These are phyloP conservation scores for Hyaloperonospora brassicae DNA, from an alignment of 352 stramenopile genomes.

Conservation along the genomic window DNA sequence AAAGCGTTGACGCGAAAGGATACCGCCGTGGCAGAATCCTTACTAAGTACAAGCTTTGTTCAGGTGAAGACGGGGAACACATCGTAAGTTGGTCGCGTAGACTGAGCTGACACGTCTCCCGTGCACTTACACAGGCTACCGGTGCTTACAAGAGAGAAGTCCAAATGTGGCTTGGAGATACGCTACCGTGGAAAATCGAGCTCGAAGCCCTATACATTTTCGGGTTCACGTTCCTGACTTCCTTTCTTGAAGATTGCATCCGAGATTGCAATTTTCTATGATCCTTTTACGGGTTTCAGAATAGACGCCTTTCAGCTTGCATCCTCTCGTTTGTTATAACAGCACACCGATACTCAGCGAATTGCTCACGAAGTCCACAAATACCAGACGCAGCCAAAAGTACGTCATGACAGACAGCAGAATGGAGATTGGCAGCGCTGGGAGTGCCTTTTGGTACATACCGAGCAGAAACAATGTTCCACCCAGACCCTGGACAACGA, in stretches of 20 bases:
- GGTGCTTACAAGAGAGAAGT: constrained; percentile 45
- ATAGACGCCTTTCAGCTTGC: constrained; percentile 1
- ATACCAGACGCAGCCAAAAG: constrained; percentile 71
- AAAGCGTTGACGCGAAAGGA: constrained; percentile 59
- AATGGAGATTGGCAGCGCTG: constrained; percentile 94
- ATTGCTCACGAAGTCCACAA: constrained; percentile 53
- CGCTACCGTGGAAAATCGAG: constrained; percentile 68
- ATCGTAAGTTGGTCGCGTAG: background rate
- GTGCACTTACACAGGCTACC: constrained; percentile 34
- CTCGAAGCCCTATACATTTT: constrained; percentile 73
- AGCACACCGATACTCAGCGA: constrained; percentile 33
- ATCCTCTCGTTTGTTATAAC: constrained; percentile 19
- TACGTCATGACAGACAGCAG: constrained; percentile 67
- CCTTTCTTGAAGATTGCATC: constrained; percentile 50
- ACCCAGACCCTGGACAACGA: constrained; percentile 67
- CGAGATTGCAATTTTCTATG: constrained; percentile 33
- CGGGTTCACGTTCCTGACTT: constrained; percentile 63
- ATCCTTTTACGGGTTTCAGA: background rate
- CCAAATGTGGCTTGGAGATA: constrained; percentile 34
- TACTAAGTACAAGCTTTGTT: constrained; percentile 47
- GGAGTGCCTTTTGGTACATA: constrained; percentile 93
- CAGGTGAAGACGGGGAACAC: constrained; percentile 34
- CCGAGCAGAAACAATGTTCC: constrained; percentile 93
- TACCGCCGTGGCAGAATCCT: constrained; percentile 29
- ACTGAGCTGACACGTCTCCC: constrained; percentile 5